Base-by-base conservation (phyloP, 352 stramenopile genomes). In the Globisporangium alternatum region DNA sequence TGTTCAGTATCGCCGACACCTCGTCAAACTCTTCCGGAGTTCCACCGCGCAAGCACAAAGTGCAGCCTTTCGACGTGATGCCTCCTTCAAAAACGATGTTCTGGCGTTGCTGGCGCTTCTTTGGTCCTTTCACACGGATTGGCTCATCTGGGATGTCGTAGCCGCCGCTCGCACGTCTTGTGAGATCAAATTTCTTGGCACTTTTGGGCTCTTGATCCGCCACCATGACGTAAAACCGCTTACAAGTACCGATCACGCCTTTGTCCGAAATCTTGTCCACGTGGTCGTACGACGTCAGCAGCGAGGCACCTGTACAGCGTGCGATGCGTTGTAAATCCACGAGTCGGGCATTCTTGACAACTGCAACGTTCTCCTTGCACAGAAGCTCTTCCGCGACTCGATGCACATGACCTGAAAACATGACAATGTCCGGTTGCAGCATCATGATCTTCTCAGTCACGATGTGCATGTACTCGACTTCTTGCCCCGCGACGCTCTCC, bases 401-500 rank as follows among this genome's bases (percentile, higher is more conserved):
- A 58, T 96, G 86, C 2, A 96, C 88, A 28, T 96, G 86, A 0
- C 86, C 83, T 56, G 85, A 80, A 54, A 96, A 95, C 72, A 96
- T 76, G 25, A 95, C 86, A 54, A 96, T 92, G 55, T 96, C 88
- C 0, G 88, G 88, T 21, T 82, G 82, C 22, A 95, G 70, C 44
- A 83, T 94, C 76, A 92, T 76, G 44, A 96, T 92, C 57, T 96
- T 96, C 60, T 94, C 88, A 1, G 81, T 86, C n/a, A 92, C 85
- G 12, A 96, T 91, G 56, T 93, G 86, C 88, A 96, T 96, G 68
- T 96, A 96, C 75, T 96, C 88, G 35, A 92, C 72, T 79, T 96
- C 88, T 76, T 95, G 86, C 1, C 76, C 76, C 0, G 86, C 88
- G 30, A 96, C 88, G 60, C 80, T 89, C 65, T 96, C 88, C 25